Base-by-base conservation (phyloP, 1,284 basidiomycete species). In the Volvariella volvacea region DNA sequence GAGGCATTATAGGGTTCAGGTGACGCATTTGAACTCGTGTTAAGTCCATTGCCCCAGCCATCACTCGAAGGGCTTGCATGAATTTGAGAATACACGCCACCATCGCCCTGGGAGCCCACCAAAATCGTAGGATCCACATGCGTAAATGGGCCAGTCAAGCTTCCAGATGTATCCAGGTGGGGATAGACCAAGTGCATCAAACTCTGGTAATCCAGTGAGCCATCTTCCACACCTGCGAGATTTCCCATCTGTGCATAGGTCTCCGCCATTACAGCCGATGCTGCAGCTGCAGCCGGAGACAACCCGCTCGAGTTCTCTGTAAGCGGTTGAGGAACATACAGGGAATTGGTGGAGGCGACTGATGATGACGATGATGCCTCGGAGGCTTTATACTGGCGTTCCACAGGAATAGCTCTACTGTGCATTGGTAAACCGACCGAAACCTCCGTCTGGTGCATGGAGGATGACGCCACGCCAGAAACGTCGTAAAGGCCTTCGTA, bases 71-170 rank as follows among this genome's bases (percentile, higher is more conserved):
- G 87, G 56, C 86, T 89, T 16, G 83, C 67, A 58, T 87, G 83
- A 64, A 80, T 78, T 44, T 67, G 70, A 40, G 68, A 63, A 52
- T 69, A 72, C 9, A 42, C 43, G 20, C 46, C 49, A 34, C 48
- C 51, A 38, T 64, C 61, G 22, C 51, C 51, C 41, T 73, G 71
- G 15, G 73, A 73, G 39, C 65, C 65, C 7, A 80, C 73, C 43
- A 92, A 67, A 40, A 92, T 86, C 62, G 81, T 83, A 2, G 92
- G 91, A 66, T 94, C 88, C 49, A 94, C 86, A 61, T 90, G 86
- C 22, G 89, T 92, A 66, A 80, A 90, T 3, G 79, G 79, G 41
- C 66, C 65, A 33, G 60, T 60, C 37, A 67, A 52, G 43, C 55
- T 52, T 40, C 66, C 52, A 3, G 62, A 56, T 22, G 61, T 56